Base-by-base conservation (phyloP, 2,329 filamentous ascomycete genomes). In the Cytospora paraplurivora region DNA sequence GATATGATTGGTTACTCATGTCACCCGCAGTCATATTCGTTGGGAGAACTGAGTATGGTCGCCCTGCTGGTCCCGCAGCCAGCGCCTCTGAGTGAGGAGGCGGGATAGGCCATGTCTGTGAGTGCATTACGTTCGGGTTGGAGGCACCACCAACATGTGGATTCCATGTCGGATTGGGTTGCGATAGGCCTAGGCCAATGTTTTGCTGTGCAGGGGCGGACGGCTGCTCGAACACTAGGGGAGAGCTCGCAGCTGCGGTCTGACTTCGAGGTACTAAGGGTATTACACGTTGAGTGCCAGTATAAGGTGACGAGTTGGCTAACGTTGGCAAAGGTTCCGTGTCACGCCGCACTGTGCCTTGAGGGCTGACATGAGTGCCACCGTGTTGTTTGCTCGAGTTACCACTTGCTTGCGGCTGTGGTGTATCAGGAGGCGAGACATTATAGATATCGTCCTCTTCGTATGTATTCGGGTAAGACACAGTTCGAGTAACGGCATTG, bases 31-130 rank as follows among this genome's bases (percentile, higher is more conserved):
- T 71, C 32, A 71, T 62, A 15, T 74, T 70, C 1, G 68, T 71
- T 5, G 74, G 70, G 6, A 79, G 77, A 0, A 77, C 78, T 10
- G 80, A 81, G 59, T 74, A 77, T 1, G 80, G 77, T 66, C 79
- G 77, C 4, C 73, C 76, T 15, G 64, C 44, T 1, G 69, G 19
- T 8, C 62, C 34, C 19, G 54, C 68, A 13, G 68, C 57, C 19
- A 69, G 65, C 19, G 69, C 66, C 56, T 66, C 61, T 27, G 73
- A 70, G 15, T 69, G 60, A 19, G 69, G 56, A 27, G 62, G 69
- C 38, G 72, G 72, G 19, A 73, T 75, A 32, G 83, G 82, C 82
- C 83, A 85, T 10, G 82, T 84, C 66, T 73, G 73, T 13, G 77
- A 72, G 64, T 74, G 49, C 44, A 66, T 51, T 4, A 34, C 54